Evolutionary conservation across 2,329 filamentous ascomycete genomes (phyloP).

Genomic region (Talaromyces sp.): DNA sequence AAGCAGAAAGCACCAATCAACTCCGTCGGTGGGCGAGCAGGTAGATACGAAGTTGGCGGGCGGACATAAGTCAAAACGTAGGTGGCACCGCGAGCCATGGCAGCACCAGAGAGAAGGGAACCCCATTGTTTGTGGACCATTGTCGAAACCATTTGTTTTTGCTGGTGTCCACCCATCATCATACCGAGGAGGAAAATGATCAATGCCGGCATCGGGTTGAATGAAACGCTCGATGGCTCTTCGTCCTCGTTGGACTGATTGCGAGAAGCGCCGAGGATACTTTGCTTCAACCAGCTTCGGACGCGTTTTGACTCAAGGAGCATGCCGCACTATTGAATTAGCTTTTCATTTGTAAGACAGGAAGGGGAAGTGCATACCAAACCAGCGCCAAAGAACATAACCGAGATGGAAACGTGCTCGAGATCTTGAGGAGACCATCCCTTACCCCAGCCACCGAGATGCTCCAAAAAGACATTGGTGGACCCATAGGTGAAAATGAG

Average conservation of each 20-base stretch:
- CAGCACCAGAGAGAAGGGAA: constrained; percentile 73
- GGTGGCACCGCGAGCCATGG: constrained; percentile 71
- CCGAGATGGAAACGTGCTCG: constrained; percentile 87
- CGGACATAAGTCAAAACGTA: constrained; percentile 76
- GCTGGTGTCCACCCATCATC: constrained; percentile 94
- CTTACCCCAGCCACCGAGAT: constrained; percentile 68
- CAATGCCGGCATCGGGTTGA: constrained; percentile 84
- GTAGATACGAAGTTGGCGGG: constrained; percentile 74
- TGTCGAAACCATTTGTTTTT: constrained; percentile 74
- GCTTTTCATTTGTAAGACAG: not conserved
- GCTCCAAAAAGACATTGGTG: constrained; percentile 90
- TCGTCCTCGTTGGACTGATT: constrained; percentile 31
- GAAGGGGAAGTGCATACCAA: constrained; percentile 51
- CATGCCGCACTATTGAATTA: constrained; percentile 63
- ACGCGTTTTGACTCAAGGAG: constrained; percentile 72
- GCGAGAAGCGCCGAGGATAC: constrained; percentile 41
- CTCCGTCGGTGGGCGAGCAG: constrained; percentile 84
- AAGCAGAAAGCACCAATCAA: constrained; percentile 83
- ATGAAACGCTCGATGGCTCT: constrained; percentile 55
- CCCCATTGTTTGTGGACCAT: constrained; percentile 97
- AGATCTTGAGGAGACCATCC: constrained; percentile 75
- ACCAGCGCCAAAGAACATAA: constrained; percentile 91
- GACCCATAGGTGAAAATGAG: constrained; percentile 87
- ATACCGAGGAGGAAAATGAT: constrained; percentile 82
- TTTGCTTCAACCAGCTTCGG: constrained; percentile 54